These are phyloP conservation scores for Rhynchosporium secalis DNA, from an alignment of 2,329 filamentous ascomycete species.

Conservation along the genomic window DNA sequence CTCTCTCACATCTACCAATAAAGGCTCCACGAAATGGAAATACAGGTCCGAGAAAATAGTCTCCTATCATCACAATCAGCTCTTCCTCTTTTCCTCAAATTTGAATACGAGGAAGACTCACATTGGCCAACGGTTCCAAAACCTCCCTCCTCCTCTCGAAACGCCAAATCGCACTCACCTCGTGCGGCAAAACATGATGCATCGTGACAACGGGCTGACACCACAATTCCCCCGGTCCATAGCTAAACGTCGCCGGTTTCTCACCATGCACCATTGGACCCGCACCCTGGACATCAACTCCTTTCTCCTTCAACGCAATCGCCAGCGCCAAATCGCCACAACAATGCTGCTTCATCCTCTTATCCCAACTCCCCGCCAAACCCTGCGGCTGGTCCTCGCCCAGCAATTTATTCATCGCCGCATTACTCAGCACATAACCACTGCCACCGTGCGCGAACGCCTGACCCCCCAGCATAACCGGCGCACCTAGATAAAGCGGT, in stretches of 20 bases:
- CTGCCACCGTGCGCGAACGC: slow-evolving; percentile 58
- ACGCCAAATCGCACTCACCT: slow-evolving; percentile 53
- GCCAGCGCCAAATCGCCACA: slow-evolving; percentile 55
- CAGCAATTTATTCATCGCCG: slow-evolving; percentile 50
- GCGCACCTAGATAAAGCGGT: slow-evolving; percentile 49
- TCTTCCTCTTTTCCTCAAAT: not conserved
- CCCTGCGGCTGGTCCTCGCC: slow-evolving; percentile 43
- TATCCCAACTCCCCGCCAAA: slow-evolving; percentile 50
- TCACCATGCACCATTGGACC: slow-evolving; percentile 58
- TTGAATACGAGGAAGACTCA: slow-evolving; percentile 5
- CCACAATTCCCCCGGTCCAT: slow-evolving; percentile 46
- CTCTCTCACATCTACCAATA: slow-evolving; percentile 44
- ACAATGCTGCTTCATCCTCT: slow-evolving; percentile 44
- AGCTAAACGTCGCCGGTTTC: slow-evolving; percentile 50
- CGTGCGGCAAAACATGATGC: slow-evolving; percentile 55
- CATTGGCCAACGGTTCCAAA: slow-evolving; percentile 21
- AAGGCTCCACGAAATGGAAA: slow-evolving; percentile 48
- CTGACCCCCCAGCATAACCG: slow-evolving; percentile 45
- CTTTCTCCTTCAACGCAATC: slow-evolving; percentile 50
- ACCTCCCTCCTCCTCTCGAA: slow-evolving; percentile 47
- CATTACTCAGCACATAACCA: slow-evolving; percentile 54
- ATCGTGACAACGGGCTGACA: slow-evolving; percentile 59
- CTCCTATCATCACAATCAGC: not conserved
- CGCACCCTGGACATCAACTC: slow-evolving; percentile 45
- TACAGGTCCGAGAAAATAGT: slow-evolving; percentile 46